phyloP scores from a whole-genome alignment of 768 basidiomycete species.

The Russula olivacea region DNA sequence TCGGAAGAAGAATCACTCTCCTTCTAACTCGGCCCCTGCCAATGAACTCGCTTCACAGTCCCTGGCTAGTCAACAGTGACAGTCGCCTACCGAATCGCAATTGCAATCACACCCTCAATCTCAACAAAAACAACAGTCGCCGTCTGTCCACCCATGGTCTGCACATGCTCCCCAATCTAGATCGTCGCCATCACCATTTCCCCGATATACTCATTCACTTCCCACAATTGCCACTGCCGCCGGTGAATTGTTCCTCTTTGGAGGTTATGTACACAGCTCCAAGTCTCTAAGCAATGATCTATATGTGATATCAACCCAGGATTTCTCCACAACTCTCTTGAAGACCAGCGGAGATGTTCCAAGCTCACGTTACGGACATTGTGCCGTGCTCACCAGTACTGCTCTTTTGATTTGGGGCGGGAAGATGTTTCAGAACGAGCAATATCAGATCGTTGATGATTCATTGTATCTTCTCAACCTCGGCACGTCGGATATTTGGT shows the following conservation, averaged over 20 bases:
- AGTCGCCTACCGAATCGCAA: too few species aligned
- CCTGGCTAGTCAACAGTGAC: too few species aligned
- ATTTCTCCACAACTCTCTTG: slow-evolving; percentile 74
- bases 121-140: too few species aligned
- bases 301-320: slow-evolving; percentile 75
- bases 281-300: slow-evolving; percentile 92
- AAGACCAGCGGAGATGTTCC: slow-evolving; percentile 88
- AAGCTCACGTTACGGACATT: slow-evolving; percentile 81
- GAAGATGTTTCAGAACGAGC: slow-evolving; percentile 69
- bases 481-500: slow-evolving; percentile 45
- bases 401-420: slow-evolving; percentile 93
- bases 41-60: too few species aligned
- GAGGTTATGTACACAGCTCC: too few species aligned
- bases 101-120: too few species aligned
- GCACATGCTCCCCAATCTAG: too few species aligned
- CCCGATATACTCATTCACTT: slow-evolving; percentile 89
- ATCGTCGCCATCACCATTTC: slow-evolving; percentile 77
- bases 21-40: too few species aligned
- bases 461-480: slow-evolving; percentile 90
- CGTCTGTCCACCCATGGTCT: too few species aligned
- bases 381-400: slow-evolving; percentile 87
- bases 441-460: slow-evolving; percentile 79
- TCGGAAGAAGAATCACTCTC: too few species aligned
- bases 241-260: slow-evolving; percentile 93
- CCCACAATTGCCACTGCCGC: slow-evolving; percentile 65